A percentile compares a stretch with the other conserved stretches of the same genome.
Evolutionary conservation across 106 monocot genomes (phyloP).

Genomic region (Hemerocallis citrina): DNA sequence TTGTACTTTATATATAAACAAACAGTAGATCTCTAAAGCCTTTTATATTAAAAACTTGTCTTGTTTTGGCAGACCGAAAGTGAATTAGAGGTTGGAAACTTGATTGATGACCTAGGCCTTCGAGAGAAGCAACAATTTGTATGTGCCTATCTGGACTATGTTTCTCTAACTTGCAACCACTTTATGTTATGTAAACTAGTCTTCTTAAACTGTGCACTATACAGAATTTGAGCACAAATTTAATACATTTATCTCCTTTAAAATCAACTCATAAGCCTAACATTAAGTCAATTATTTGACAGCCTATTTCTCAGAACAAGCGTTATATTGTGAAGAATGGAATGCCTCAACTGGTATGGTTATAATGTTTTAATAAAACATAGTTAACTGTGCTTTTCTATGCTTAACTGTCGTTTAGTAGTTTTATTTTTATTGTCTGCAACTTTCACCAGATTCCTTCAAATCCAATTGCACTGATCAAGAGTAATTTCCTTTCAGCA

Average conservation of each 20-base stretch:
- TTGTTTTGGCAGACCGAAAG: conserved; percentile 62
- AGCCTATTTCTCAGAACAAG: conserved; percentile 88
- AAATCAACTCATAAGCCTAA: not conserved
- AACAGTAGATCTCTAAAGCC: no score
- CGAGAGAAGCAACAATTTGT: conserved; percentile 84
- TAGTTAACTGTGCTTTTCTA: not conserved
- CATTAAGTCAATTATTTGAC: conserved; percentile 10
- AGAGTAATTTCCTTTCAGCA: conserved; percentile 70
- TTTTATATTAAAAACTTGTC: no score
- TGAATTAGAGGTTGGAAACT: conserved; percentile 49
- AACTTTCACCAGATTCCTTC: conserved; percentile 73
- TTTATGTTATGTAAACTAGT: not conserved
- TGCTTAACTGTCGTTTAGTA: not conserved
- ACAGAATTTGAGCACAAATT: not conserved
- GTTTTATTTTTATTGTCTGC: conserved; percentile 4
- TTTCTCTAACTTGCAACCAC: not conserved
- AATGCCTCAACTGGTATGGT: conserved; percentile 61
- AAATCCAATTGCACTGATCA: conserved; percentile 71
- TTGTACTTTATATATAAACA: no score
- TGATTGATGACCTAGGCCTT: conserved; percentile 70
- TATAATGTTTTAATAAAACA: conserved; percentile 6
- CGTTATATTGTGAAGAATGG: conserved; percentile 86
- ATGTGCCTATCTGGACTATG: conserved; percentile 22
- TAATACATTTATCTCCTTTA: not conserved
- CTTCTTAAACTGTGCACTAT: not conserved